Evolutionary conservation across 2,329 filamentous ascomycete species (phyloP).

Genomic region (Fusarium cicatricum): DNA sequence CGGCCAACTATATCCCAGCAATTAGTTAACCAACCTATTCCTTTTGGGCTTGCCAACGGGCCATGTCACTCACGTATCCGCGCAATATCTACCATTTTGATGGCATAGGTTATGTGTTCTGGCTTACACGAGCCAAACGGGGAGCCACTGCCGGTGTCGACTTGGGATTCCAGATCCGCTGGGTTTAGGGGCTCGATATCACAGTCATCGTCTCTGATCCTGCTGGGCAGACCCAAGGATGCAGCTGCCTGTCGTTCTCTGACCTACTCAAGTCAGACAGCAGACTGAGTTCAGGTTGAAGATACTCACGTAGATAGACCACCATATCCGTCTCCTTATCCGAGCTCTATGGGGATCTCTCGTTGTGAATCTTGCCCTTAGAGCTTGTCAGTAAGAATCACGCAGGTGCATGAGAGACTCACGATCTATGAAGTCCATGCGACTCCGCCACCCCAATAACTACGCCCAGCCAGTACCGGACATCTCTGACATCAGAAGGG

Average conservation of each 20-base stretch:
- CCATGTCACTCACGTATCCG: slow-evolving; percentile 41
- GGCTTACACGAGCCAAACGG: slow-evolving; percentile 43
- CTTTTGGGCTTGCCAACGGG: no score
- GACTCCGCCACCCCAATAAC: slow-evolving; percentile 62
- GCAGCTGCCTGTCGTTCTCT: slow-evolving; percentile 50
- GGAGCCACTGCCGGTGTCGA: slow-evolving; percentile 29
- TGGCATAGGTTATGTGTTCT: slow-evolving; percentile 47
- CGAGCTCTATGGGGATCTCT: slow-evolving; percentile 41
- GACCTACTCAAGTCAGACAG: slow-evolving; percentile 35
- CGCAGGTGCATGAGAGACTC: slow-evolving; percentile 2
- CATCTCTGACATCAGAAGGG: slow-evolving; percentile 57
- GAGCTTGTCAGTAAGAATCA: not conserved
- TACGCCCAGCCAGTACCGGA: slow-evolving; percentile 58
- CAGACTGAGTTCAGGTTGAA: not conserved
- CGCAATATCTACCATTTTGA: slow-evolving; percentile 51
- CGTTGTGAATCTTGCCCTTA: slow-evolving; percentile 40
- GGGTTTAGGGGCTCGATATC: slow-evolving; percentile 48
- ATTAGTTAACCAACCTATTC: not conserved
- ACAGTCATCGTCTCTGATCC: slow-evolving; percentile 51
- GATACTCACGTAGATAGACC: slow-evolving; percentile 59
- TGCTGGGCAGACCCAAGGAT: slow-evolving; percentile 47
- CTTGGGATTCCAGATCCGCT: slow-evolving; percentile 45
- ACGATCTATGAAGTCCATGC: slow-evolving; percentile 54
- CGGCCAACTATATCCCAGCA: slow-evolving; percentile 39
- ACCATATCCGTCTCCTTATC: slow-evolving; percentile 60